These are phyloP conservation scores for Alternaria hordeiaustralica DNA, from an alignment of 2,329 filamentous ascomycete species.

Conservation along the genomic window DNA sequence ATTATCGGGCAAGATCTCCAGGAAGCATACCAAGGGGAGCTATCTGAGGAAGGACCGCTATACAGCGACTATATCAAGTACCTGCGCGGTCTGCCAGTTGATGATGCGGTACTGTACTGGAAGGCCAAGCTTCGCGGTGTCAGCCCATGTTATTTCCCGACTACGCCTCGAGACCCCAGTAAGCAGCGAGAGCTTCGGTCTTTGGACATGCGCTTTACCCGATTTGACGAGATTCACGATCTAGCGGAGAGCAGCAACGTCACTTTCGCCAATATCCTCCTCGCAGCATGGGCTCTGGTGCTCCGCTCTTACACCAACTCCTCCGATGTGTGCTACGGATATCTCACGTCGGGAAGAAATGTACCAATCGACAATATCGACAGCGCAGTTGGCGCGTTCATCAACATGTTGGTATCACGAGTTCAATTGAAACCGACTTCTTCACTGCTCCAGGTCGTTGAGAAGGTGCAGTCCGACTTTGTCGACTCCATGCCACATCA, in stretches of 20 bases:
- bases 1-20: slow-evolving; percentile 41
- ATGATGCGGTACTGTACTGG: slow-evolving; percentile 39
- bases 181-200: slow-evolving; percentile 36
- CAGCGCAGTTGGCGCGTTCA: slow-evolving; percentile 55
- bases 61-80: slow-evolving; percentile 48
- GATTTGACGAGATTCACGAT: slow-evolving; percentile 36
- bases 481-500: slow-evolving; percentile 42
- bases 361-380: slow-evolving; percentile 55
- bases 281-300: slow-evolving; percentile 42
- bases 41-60: slow-evolving; percentile 33
- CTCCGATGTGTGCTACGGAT: slow-evolving; percentile 46
- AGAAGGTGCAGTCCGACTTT: slow-evolving; percentile 40
- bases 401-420: slow-evolving; percentile 50
- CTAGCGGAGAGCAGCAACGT: slow-evolving; percentile 35
- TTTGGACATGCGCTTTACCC: slow-evolving; percentile 37
- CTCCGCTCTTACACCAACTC: slow-evolving; percentile 38
- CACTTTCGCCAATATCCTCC: slow-evolving; percentile 43
- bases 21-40: slow-evolving; percentile 36
- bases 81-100: slow-evolving; percentile 26
- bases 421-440: slow-evolving; percentile 19
- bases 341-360: slow-evolving; percentile 50
- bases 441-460: slow-evolving; percentile 29
- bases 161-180: slow-evolving; percentile 24
- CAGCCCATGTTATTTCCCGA: slow-evolving; percentile 44
- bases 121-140: slow-evolving; percentile 38